These are phyloP conservation scores for Parachaetomium inaequale DNA, from an alignment of 495 filamentous ascomycete species.

Conservation along the genomic window DNA sequence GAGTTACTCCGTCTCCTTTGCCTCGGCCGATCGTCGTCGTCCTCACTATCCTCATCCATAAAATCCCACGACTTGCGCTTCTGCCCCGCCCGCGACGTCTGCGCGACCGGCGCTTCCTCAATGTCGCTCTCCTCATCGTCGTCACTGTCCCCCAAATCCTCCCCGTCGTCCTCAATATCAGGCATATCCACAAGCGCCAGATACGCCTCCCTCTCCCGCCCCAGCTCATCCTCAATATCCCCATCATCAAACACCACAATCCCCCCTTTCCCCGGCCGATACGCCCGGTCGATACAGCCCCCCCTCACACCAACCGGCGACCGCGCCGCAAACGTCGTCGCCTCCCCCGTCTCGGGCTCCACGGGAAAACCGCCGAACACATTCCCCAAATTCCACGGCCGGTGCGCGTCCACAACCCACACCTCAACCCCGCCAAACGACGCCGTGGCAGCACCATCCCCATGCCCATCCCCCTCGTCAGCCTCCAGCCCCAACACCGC, in stretches of 20 bases:
- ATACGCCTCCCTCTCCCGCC: conserved; percentile 72
- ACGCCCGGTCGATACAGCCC: conserved; percentile 67
- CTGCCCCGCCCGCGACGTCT: conserved; percentile 39
- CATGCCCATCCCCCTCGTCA: conserved; percentile 51
- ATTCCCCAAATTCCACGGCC: conserved; percentile 94
- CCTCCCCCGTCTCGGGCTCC: conserved; percentile 46
- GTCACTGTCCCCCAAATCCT: conserved; percentile 45
- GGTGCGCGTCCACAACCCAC: conserved; percentile 86
- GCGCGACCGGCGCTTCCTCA: conserved; percentile 28
- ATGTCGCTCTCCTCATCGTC: conserved; percentile 32
- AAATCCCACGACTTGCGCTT: conserved; percentile 85
- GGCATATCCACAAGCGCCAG: conserved; percentile 83
- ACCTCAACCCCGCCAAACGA: conserved; percentile 70
- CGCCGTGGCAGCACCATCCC: conserved; percentile 47
- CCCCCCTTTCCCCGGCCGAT: conserved; percentile 72
- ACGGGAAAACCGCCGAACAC: conserved; percentile 72
- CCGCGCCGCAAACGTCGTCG: conserved; percentile 45
- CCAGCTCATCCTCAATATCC: conserved; percentile 87
- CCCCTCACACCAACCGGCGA: conserved; percentile 49
- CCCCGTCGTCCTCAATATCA: conserved; percentile 64
- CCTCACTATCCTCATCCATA: conserved; percentile 65
- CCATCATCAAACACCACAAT: conserved; percentile 94
- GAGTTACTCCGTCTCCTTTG: conserved; percentile 85
- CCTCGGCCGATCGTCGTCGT: conserved; percentile 65
- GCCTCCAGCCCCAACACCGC: conserved; percentile 63